Evolutionary conservation across 148 eudicot genomes (phyloP).

Genomic region (Rheum nobile): DNA sequence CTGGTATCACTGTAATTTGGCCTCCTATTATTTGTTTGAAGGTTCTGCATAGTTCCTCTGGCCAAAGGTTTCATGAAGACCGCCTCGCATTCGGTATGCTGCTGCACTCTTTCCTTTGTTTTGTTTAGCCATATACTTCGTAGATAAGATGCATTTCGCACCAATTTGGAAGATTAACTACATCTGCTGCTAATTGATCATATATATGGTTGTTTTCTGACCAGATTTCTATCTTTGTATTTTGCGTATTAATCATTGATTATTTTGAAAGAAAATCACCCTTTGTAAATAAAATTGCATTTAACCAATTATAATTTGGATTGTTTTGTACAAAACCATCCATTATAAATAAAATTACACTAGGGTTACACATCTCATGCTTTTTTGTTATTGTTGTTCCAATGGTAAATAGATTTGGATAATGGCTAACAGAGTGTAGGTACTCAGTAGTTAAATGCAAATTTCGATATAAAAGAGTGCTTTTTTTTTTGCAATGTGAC

Average conservation of each 20-base stretch:
- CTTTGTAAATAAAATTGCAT: not conserved
- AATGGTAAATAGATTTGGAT: too few species aligned
- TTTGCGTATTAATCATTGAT: not conserved
- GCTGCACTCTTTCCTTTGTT: not conserved
- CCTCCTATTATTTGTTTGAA: not conserved
- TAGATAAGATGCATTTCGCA: not conserved
- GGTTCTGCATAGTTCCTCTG: conserved; percentile 8
- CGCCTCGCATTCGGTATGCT: conserved; percentile 1
- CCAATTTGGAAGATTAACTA: not conserved
- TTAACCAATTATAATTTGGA: not conserved
- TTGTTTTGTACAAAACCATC: not conserved
- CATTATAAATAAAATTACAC: not conserved
- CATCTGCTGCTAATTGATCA: not conserved
- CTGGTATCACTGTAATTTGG: not conserved
- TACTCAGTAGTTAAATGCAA: not conserved
- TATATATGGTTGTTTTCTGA: not conserved
- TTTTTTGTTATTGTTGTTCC: too few species aligned
- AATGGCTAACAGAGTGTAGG: not conserved
- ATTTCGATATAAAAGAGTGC: not conserved
- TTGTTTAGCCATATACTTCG: not conserved
- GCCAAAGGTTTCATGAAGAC: not conserved
- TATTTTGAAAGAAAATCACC: not conserved
- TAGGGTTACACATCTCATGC: too few species aligned
- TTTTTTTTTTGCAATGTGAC: not conserved
- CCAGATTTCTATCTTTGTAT: not conserved